Evolutionary conservation across 768 basidiomycete species (phyloP).

Genomic region (Kwoniella botswanensis): DNA sequence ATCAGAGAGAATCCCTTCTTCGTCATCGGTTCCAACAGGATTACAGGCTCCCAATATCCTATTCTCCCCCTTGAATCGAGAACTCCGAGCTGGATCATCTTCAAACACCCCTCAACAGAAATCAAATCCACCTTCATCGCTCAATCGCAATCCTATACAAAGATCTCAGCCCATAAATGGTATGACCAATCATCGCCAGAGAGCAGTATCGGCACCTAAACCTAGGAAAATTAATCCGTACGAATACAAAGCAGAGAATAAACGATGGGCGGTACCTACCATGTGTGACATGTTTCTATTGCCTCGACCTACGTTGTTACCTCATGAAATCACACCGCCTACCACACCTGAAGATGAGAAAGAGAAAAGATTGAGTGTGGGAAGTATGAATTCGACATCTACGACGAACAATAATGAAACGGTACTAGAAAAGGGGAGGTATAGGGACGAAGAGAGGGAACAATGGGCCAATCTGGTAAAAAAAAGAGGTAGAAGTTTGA

Average conservation of each 20-base stretch:
- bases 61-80: slow-evolving; percentile 46
- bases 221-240: slow-evolving; percentile 7
- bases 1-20: slow-evolving; percentile 32
- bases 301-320: slow-evolving; percentile 41
- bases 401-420: slow-evolving; percentile 13
- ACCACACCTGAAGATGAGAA: slow-evolving; percentile 24
- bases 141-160: slow-evolving; percentile 10
- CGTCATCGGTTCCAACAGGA: slow-evolving; percentile 50
- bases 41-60: slow-evolving; percentile 43
- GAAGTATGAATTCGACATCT: slow-evolving; percentile 2
- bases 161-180: not conserved
- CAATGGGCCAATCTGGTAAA: slow-evolving; percentile 41
- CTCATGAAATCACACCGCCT: slow-evolving; percentile 50
- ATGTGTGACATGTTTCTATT: slow-evolving; percentile 47
- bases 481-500: slow-evolving; percentile 39
- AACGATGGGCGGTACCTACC: slow-evolving; percentile 41
- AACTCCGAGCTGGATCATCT: slow-evolving; percentile 28
- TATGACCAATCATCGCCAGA: slow-evolving; percentile 9
- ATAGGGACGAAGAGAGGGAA: slow-evolving; percentile 39
- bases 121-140: slow-evolving; percentile 10
- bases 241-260: slow-evolving; percentile 21
- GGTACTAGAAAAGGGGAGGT: slow-evolving; percentile 28
- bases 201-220: slow-evolving; percentile 28
- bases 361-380: slow-evolving; percentile 11
- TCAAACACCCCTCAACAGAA: not conserved